Conservation (phyloP, 768 basidiomycete species). For the Amanita molliuscula region DNA sequence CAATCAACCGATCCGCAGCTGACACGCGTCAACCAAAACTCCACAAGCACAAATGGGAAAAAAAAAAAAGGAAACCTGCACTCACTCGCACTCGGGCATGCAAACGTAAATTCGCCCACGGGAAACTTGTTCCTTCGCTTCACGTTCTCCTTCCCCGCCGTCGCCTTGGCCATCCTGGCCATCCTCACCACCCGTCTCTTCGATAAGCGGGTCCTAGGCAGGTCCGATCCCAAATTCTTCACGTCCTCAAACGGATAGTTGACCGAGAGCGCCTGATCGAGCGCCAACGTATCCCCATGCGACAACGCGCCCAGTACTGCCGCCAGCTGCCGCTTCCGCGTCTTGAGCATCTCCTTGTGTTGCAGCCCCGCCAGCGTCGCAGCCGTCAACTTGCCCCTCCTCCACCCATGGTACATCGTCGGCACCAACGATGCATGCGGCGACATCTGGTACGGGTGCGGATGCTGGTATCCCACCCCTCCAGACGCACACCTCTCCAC, state of each 20-base stretch:
- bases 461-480: neutral
- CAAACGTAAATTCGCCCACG: slow-evolving; percentile 46
- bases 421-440: slow-evolving; percentile 8
- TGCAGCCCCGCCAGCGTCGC: slow-evolving; percentile 62
- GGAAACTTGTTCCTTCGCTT: slow-evolving; percentile 25
- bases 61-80: slow-evolving; percentile 26
- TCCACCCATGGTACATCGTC: slow-evolving; percentile 9
- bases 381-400: slow-evolving; percentile 39
- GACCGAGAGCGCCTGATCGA: slow-evolving; percentile 68
- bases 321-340: slow-evolving; percentile 59
- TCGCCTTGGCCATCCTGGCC: slow-evolving; percentile 33
- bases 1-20: slow-evolving; percentile 67
- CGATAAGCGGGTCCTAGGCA: slow-evolving; percentile 40
- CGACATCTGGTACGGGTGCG: neutral
- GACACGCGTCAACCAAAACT: slow-evolving; percentile 5
- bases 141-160: slow-evolving; percentile 8
- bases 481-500: neutral
- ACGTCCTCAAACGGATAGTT: slow-evolving; percentile 21
- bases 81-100: slow-evolving; percentile 64
- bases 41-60: slow-evolving; percentile 15
- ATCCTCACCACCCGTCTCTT: slow-evolving; percentile 41
- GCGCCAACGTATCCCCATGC: slow-evolving; percentile 57
- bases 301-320: slow-evolving; percentile 60
- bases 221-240: slow-evolving; percentile 7
- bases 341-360: slow-evolving; percentile 65